Percentiles rank a stretch among this genome's conserved stretches.
phyloP scores from a whole-genome alignment of 108 stramenopile species.

The Cyclotella choctawhatcheeana region DNA sequence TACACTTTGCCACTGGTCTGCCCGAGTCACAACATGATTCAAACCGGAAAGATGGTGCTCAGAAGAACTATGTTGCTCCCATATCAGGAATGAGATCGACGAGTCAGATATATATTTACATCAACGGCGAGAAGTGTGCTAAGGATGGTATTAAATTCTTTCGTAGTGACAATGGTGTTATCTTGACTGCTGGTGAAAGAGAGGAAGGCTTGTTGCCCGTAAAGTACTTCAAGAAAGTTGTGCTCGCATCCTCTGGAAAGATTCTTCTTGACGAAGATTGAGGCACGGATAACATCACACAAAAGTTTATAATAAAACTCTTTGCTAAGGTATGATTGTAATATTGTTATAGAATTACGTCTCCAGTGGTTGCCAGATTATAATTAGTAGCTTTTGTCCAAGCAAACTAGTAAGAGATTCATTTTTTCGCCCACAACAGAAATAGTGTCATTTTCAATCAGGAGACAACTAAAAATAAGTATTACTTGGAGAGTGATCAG shows the following conservation, averaged over 20 bases:
- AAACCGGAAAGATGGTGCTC: background rate
- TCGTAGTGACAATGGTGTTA: slow-evolving; percentile 73
- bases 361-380: too few relatives aligned
- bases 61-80: slow-evolving; percentile 36
- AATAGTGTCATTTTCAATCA: too few relatives aligned
- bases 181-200: slow-evolving; percentile 70
- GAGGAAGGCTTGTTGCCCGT: slow-evolving; percentile 68
- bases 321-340: background rate
- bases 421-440: too few relatives aligned
- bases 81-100: slow-evolving; percentile 85
- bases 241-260: slow-evolving; percentile 43
- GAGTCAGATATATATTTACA: slow-evolving; percentile 70
- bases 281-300: background rate
- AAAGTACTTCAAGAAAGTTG: slow-evolving; percentile 72
- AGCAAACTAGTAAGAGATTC: too few relatives aligned
- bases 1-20: slow-evolving; percentile 83
- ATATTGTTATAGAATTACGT: too few relatives aligned
- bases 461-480: too few relatives aligned
- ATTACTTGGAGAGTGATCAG: too few relatives aligned
- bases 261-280: slow-evolving; percentile 32
- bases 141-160: slow-evolving; percentile 70
- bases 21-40: slow-evolving; percentile 13
- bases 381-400: too few relatives aligned
- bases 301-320: background rate
- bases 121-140: slow-evolving; percentile 68